phyloP scores from a whole-genome alignment of 371 early-diverging fungal species.

The Conidiobolus incongruus region DNA sequence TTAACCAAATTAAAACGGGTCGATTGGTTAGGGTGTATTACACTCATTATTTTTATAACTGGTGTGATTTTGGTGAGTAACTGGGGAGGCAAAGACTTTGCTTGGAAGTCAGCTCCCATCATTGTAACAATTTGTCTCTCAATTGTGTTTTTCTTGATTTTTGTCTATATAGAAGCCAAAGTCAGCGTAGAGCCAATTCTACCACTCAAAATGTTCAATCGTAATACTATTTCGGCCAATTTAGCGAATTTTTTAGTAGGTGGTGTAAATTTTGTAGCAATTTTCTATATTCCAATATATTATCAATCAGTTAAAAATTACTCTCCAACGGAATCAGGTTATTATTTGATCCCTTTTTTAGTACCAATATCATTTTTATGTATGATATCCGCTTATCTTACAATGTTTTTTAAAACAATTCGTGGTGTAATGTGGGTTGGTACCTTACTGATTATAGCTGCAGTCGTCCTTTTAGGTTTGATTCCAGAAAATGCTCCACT shows the following conservation, averaged over 20 bases:
- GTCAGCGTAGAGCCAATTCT: conserved; percentile 28
- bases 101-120: conserved; percentile 25
- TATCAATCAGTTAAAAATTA: conserved; percentile 24
- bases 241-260: conserved; percentile 30
- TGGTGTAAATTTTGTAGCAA: conserved; percentile 32
- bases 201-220: conserved; percentile 18
- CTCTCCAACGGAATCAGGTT: neutral
- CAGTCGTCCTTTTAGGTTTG: neutral
- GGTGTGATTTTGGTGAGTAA: conserved; percentile 2
- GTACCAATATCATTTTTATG: neutral
- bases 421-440: too few relatives aligned
- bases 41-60: conserved; percentile 1
- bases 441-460: too few relatives aligned
- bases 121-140: conserved; percentile 26
- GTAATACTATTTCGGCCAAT: conserved; percentile 18
- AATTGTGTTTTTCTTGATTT: conserved; percentile 32
- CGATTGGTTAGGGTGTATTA: neutral
- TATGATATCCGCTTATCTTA: neutral
- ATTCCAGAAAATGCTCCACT: neutral
- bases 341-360: neutral
- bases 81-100: conserved; percentile 24
- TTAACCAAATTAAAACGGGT: conserved; percentile 20
- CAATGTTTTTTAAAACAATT: too few relatives aligned
- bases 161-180: conserved; percentile 28
- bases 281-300: conserved; percentile 43